Evolutionary conservation across 768 basidiomycete genomes (phyloP).

Genomic region (Rhodotorula sphaerocarpa): DNA sequence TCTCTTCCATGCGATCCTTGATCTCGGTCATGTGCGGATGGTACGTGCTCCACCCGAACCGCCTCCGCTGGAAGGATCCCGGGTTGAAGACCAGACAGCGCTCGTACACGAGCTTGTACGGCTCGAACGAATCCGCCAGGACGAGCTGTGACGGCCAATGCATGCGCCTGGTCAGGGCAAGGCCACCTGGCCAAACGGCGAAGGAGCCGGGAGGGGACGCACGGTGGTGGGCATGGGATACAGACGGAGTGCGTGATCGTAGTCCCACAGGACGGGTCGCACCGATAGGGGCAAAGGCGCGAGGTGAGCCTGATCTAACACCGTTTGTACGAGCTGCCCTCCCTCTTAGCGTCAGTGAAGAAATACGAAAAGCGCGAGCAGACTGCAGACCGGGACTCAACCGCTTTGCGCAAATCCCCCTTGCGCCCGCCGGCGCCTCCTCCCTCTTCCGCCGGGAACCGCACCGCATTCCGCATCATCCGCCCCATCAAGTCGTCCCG

Average conservation of each 20-base stretch:
- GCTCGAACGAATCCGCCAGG: constrained; percentile 91
- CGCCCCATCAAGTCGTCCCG: constrained; percentile 86
- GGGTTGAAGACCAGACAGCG: constrained; percentile 99
- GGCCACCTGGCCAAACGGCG: too few species aligned
- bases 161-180: too few species aligned
- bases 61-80: constrained; percentile 74
- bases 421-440: constrained; percentile 42
- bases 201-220: constrained; percentile 41
- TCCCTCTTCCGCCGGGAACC: constrained; percentile 69
- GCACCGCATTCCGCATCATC: constrained; percentile 84
- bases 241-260: constrained; percentile 80
- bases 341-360: too few species aligned
- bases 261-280: constrained; percentile 79
- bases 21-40: constrained; percentile 31
- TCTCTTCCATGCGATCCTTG: constrained; percentile 35
- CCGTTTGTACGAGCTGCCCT: constrained; percentile 47
- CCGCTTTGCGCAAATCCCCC: constrained; percentile 28
- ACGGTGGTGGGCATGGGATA: constrained; percentile 92
- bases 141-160: constrained; percentile 75
- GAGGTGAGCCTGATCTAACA: constrained; percentile 92
- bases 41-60: constrained; percentile 81
- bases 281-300: constrained; percentile 73
- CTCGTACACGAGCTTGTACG: constrained; percentile 91
- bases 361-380: not conserved
- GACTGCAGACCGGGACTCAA: constrained; percentile 1